Evolutionary conservation across 306 rosid species (phyloP).

Genomic region (Elaeagnus macrophylla): DNA sequence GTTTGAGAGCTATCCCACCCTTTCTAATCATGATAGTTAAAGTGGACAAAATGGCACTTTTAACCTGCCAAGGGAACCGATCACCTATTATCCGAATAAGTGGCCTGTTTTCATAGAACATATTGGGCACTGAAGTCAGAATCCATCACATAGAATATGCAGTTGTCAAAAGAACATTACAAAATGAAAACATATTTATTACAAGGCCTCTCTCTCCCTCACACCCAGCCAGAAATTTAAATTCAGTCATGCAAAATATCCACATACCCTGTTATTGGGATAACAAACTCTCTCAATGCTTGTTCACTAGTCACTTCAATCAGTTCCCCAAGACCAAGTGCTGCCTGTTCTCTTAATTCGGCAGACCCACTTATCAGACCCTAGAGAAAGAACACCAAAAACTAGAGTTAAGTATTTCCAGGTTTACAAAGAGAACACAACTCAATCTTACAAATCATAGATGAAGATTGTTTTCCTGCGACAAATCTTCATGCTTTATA

Average conservation of each 20-base stretch:
- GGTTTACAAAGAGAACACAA: not conserved
- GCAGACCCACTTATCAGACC: constrained; percentile 93
- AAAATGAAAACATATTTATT: too few relatives aligned
- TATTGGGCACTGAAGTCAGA: constrained; percentile 28
- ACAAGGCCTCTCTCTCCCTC: too few relatives aligned
- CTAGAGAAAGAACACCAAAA: constrained; percentile 29
- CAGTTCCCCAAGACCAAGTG: constrained; percentile 92
- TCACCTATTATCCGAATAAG: constrained; percentile 94
- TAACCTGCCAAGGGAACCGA: constrained; percentile 99
- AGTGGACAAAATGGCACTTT: constrained; percentile 93
- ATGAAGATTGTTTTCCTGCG: not conserved
- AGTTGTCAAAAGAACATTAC: not conserved
- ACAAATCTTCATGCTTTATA: too few relatives aligned
- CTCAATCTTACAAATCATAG: not conserved
- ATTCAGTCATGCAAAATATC: too few relatives aligned
- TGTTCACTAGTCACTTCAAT: constrained; percentile 90
- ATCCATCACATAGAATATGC: not conserved
- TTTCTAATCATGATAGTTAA: constrained; percentile 68
- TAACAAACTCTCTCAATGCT: constrained; percentile 79
- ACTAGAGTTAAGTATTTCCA: constrained; percentile 7
- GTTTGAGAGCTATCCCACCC: constrained; percentile 80
- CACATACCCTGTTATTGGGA: constrained; percentile 85
- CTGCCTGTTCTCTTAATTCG: constrained; percentile 95
- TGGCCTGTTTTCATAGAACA: constrained; percentile 47
- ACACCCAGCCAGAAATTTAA: too few relatives aligned